phyloP scores from a whole-genome alignment of 805 yeast species.

The Yarrowia bubula region DNA sequence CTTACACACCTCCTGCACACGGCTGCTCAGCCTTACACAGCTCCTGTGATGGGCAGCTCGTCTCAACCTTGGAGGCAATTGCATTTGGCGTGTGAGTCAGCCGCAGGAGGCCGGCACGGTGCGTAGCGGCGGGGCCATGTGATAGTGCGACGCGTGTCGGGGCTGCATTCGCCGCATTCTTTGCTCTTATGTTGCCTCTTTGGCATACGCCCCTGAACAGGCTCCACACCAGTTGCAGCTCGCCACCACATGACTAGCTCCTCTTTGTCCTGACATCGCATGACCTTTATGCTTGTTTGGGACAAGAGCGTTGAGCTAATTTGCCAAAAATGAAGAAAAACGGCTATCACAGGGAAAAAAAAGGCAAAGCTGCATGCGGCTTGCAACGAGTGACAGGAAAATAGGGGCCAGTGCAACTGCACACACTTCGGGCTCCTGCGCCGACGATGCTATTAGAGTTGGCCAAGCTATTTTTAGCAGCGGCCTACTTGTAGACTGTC shows the following conservation, averaged over 20 bases:
- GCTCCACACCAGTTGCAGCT: background rate
- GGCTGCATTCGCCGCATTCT: background rate
- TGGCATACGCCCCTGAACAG: background rate
- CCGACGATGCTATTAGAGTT: slow-evolving; percentile 20
- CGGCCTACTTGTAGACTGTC: background rate
- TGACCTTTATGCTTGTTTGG: slow-evolving; percentile 19
- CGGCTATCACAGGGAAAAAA: slow-evolving; percentile 14
- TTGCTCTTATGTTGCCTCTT: background rate
- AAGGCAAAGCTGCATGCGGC: background rate
- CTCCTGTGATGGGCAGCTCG: background rate
- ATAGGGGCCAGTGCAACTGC: slow-evolving; percentile 8
- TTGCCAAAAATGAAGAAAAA: background rate
- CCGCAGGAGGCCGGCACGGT: background rate
- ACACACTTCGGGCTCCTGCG: background rate
- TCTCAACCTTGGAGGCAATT: slow-evolving; percentile 6
- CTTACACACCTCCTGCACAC: no score
- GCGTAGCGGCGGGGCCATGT: background rate
- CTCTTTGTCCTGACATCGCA: slow-evolving; percentile 14
- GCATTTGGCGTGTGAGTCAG: slow-evolving; percentile 5
- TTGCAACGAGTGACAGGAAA: no score
- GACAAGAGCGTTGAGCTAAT: slow-evolving; percentile 22
- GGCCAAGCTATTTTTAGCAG: background rate
- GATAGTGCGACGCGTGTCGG: background rate
- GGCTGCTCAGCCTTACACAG: slow-evolving; percentile 22
- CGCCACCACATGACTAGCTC: slow-evolving; percentile 7